Base-by-base conservation (phyloP, 225 moss, liverwort and hornwort genomes). In the Sphagnum contortum region DNA sequence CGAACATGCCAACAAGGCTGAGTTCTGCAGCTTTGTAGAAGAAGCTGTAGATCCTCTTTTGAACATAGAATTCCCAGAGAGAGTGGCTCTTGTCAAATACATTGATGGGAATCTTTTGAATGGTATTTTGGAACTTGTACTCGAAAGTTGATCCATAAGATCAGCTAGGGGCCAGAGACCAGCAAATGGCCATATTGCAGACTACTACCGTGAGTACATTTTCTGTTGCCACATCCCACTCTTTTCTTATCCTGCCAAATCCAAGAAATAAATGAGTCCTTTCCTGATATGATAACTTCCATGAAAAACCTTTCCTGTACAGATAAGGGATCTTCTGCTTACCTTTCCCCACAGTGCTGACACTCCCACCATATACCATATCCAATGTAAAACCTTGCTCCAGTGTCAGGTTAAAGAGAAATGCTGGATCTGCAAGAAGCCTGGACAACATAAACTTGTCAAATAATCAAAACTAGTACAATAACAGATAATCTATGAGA, bases 361-460 rank as follows among this genome's bases (percentile, higher is more conserved):
- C 87, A 76, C 72, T 96, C 92, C 95, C 92, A 96, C 92, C 87
- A 96, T 54, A 87, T 75, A 48, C 92, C 95, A 9, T 92, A 87
- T 8, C 95, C 83, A 13, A 96, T 80, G 88, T 90, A 45, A 89
- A 64, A 6, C 78, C 64, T 73, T 96, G 92, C 62, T 96, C 95
- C 66, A 90, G 64, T 4, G 83, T 88, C 55, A 90, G 60, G 74
- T 96, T 96, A 78, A 87, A 92, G 47, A 92, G 62, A 59, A 96
- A 96, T 12, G 88, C 83, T 49, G 95, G 95, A 77, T 96, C 95
- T 71, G 90, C 95, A 51, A 96, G 84, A 55, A 96, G 66, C n/a
- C 95, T 96, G 83, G 49, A 60, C 29, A 29, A 29, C 29, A 29
- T 29, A 29, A 29, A 29, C 29, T 29, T 29, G 29, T 29, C 29